Evolutionary conservation across 441 rosid genomes (phyloP).

Genomic region (Eruca vesicaria): DNA sequence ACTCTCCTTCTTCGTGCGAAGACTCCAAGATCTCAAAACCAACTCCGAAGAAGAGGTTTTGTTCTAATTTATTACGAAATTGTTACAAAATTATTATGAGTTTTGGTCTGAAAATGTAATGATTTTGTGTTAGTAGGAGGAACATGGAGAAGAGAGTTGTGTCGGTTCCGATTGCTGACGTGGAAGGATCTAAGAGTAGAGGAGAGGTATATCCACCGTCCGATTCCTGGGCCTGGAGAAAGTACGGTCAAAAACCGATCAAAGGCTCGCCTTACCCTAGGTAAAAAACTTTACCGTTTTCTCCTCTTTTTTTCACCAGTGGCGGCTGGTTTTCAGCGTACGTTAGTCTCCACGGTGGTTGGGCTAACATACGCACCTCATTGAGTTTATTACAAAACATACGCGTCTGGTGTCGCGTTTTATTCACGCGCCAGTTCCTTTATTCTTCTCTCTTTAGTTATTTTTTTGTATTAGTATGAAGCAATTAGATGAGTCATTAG

Average conservation of each 20-base stretch:
- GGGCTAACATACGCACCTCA: conserved; percentile 26
- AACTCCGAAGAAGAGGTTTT: conserved; percentile 45
- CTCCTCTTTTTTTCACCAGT: conserved; percentile 18
- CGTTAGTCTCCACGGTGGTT: conserved; percentile 26
- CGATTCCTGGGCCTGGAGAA: conserved; percentile 75
- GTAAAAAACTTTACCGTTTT: conserved; percentile 30
- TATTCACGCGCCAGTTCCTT: conserved; percentile 23
- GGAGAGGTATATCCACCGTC: conserved; percentile 53
- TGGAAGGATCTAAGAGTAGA: conserved; percentile 45
- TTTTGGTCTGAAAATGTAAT: conserved; percentile 22
- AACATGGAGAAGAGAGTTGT: conserved; percentile 50
- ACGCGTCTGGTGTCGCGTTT: conserved; percentile 8
- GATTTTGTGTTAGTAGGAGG: conserved; percentile 36
- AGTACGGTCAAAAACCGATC: conserved; percentile 85
- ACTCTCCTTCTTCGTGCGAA: conserved; percentile 48
- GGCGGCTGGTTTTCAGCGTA: conserved; percentile 15
- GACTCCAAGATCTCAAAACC: conserved; percentile 38
- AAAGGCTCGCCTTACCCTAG: conserved; percentile 80
- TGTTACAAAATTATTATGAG: background rate
- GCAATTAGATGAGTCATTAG: background rate
- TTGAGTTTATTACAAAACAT: background rate
- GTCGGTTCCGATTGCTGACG: conserved; percentile 46
- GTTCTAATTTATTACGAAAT: background rate
- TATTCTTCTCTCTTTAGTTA: background rate
- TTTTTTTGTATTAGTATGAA: background rate